Percentiles rank a stretch among this genome's conserved stretches.
Evolutionary conservation across 805 yeast species (phyloP).

Genomic region (Scheffersomyces lignosus): DNA sequence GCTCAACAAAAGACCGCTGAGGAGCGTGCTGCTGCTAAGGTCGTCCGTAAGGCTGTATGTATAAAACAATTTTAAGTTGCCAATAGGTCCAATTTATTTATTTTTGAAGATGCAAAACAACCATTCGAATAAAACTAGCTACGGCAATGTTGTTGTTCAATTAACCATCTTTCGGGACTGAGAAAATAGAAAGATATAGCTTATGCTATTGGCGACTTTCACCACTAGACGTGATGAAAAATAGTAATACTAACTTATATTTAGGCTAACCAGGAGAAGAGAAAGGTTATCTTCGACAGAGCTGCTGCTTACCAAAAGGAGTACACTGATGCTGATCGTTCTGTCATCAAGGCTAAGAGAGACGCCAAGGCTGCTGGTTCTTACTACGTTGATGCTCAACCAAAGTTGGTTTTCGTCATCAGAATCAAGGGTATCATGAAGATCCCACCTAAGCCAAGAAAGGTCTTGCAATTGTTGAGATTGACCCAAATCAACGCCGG

Average conservation of each 20-base stretch:
- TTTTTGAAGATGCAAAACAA: slow-evolving; percentile 53
- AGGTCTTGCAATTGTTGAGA: slow-evolving; percentile 92
- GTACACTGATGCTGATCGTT: slow-evolving; percentile 90
- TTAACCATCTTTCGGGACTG: slow-evolving; percentile 91
- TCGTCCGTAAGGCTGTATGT: slow-evolving; percentile 81
- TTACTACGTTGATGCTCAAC: slow-evolving; percentile 93
- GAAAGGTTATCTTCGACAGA: slow-evolving; percentile 84
- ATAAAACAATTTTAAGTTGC: slow-evolving; percentile 10
- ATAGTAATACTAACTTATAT: slow-evolving; percentile 39
- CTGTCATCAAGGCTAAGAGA: slow-evolving; percentile 83
- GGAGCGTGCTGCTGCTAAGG: slow-evolving; percentile 77
- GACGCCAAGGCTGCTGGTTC: slow-evolving; percentile 93
- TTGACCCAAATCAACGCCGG: slow-evolving; percentile 92
- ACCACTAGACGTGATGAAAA: too few species aligned
- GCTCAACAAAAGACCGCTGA: slow-evolving; percentile 75
- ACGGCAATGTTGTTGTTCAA: slow-evolving; percentile 68
- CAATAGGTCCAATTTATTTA: slow-evolving; percentile 1
- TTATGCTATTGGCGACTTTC: too few species aligned
- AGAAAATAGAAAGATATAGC: slow-evolving; percentile 29
- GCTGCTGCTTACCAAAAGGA: slow-evolving; percentile 96
- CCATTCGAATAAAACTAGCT: slow-evolving; percentile 61
- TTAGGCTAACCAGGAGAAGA: slow-evolving; percentile 46
- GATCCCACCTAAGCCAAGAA: slow-evolving; percentile 99
- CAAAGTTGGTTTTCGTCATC: slow-evolving; percentile 90
- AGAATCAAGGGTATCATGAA: slow-evolving; percentile 99